Conservation (phyloP, 306 rosid genomes). For the Cyclanthera cordifolia region DNA sequence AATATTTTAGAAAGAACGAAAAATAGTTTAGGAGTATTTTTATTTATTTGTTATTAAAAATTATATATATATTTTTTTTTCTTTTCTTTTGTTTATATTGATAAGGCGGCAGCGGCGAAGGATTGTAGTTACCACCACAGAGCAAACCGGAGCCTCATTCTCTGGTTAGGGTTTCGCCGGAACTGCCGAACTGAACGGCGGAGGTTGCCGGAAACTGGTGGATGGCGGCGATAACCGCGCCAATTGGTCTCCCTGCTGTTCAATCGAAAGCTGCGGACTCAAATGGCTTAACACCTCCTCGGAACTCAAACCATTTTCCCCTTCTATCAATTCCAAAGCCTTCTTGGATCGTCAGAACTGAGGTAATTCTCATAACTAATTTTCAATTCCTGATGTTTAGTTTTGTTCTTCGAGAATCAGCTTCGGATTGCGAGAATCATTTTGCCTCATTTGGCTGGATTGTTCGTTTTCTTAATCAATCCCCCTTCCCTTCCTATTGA, state of each 20-base stretch:
- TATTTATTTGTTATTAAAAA: too few species aligned
- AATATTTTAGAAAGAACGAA: too few species aligned
- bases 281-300: constrained; percentile 31
- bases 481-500: not conserved
- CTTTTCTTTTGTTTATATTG: too few species aligned
- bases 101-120: not conserved
- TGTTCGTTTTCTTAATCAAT: not conserved
- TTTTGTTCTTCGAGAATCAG: not conserved
- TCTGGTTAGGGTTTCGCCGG: not conserved
- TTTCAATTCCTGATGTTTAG: not conserved
- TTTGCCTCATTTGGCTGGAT: not conserved
- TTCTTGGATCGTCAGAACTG: constrained; percentile 68
- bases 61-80: too few species aligned
- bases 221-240: constrained; percentile 20
- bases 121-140: not conserved
- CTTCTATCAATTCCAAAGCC: constrained; percentile 52
- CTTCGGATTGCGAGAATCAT: not conserved
- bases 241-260: constrained; percentile 18
- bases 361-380: constrained; percentile 26
- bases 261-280: constrained; percentile 39
- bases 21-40: too few species aligned
- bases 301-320: constrained; percentile 23
- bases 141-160: constrained; percentile 2
- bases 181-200: not conserved
- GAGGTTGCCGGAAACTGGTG: not conserved